Percentiles rank a stretch among this genome's conserved stretches.
Evolutionary conservation across 768 basidiomycete genomes (phyloP).

Genomic region (Fibroporia radiculosa): DNA sequence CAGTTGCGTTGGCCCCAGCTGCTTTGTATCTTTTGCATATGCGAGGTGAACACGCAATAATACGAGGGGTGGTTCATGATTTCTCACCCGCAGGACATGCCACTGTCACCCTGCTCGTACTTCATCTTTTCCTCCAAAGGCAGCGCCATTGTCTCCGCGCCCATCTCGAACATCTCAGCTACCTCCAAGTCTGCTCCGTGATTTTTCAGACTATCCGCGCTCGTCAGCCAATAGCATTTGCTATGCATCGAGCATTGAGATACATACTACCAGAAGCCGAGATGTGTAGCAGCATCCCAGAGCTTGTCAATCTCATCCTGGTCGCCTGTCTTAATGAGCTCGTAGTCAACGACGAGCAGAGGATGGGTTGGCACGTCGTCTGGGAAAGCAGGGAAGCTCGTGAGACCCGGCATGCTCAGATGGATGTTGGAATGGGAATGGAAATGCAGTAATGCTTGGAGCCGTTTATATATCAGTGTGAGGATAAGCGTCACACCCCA

Average conservation of each 20-base stretch:
- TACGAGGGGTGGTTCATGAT: not conserved
- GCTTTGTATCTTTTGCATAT: slow-evolving; percentile 26
- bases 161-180: slow-evolving; percentile 34
- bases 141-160: slow-evolving; percentile 31
- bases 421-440: too few species aligned
- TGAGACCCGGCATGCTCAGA: slow-evolving; percentile 15
- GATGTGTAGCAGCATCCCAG: slow-evolving; percentile 34
- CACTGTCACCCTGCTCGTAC: slow-evolving; percentile 36
- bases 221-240: not conserved
- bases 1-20: slow-evolving; percentile 24
- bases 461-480: too few species aligned
- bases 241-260: not conserved
- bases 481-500: too few species aligned
- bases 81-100: slow-evolving; percentile 31
- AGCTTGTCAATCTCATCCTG: slow-evolving; percentile 29
- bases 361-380: slow-evolving; percentile 32
- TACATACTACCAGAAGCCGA: slow-evolving; percentile 46
- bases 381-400: slow-evolving; percentile 31
- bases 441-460: too few species aligned
- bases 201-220: slow-evolving; percentile 31
- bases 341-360: slow-evolving; percentile 35
- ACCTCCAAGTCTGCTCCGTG: slow-evolving; percentile 31
- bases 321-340: slow-evolving; percentile 26
- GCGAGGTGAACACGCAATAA: too few species aligned
- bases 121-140: slow-evolving; percentile 34